phyloP scores from a whole-genome alignment of 345 rosid genomes.

The Ricinus communis region DNA sequence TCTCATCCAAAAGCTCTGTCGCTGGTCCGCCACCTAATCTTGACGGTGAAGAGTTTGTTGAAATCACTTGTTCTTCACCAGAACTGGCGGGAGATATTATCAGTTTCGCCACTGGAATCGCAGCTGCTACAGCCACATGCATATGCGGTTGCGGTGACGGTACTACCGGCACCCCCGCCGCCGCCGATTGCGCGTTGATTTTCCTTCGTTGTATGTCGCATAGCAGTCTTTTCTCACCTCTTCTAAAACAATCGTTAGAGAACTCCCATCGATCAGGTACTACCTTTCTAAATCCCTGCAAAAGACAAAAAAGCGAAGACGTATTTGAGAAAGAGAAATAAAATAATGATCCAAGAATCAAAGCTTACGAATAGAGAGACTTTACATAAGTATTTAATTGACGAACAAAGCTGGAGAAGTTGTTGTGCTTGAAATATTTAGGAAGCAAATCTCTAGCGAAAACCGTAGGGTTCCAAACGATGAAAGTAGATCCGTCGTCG shows the following conservation, averaged over 20 bases:
- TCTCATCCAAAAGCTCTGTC: slow-evolving; percentile 41
- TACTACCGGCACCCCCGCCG: not conserved
- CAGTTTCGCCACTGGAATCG: slow-evolving; percentile 35
- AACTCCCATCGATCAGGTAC: slow-evolving; percentile 98
- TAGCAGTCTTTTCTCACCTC: slow-evolving; percentile 68
- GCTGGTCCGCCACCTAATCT: slow-evolving; percentile 19
- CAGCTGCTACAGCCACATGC: slow-evolving; percentile 12
- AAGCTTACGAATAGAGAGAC: not conserved
- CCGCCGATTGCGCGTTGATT: slow-evolving; percentile 23
- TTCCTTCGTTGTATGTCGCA: slow-evolving; percentile 87
- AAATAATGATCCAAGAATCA: not conserved
- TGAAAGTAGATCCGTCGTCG: slow-evolving; percentile 78
- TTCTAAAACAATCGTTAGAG: slow-evolving; percentile 68
- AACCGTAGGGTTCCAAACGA: slow-evolving; percentile 84
- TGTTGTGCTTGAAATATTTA: slow-evolving; percentile 77
- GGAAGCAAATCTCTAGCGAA: slow-evolving; percentile 91
- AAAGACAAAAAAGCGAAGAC: not conserved
- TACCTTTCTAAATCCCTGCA: slow-evolving; percentile 77
- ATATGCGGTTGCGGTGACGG: not conserved
- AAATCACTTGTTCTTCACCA: slow-evolving; percentile 32
- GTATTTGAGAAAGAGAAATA: not conserved
- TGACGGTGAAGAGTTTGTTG: slow-evolving; percentile 23
- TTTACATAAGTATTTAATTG: slow-evolving; percentile 92
- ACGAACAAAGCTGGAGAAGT: slow-evolving; percentile 92
- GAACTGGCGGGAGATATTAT: slow-evolving; percentile 34